Evolutionary conservation across 2,329 filamentous ascomycete genomes (phyloP).

Genomic region (Aspergillus calidoustus): DNA sequence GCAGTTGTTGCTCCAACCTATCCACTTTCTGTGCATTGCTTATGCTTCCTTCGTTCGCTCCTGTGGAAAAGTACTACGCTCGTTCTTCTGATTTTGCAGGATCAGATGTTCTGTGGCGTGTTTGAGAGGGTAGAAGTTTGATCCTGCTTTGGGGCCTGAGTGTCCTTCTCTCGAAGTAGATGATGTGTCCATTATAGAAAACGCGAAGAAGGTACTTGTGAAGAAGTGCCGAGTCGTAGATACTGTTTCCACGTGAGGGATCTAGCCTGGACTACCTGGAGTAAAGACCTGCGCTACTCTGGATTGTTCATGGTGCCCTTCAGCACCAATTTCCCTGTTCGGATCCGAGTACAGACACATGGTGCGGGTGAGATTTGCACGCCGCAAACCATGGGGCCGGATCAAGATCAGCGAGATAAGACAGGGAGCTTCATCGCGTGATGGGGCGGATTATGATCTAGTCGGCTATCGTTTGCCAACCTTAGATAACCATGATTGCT

Average conservation of each 20-base stretch:
- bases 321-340: background rate
- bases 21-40: background rate
- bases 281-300: background rate
- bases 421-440: background rate
- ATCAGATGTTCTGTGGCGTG: background rate
- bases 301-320: background rate
- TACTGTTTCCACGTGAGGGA: background rate
- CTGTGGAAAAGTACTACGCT: background rate
- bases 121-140: background rate
- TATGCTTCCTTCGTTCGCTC: slow-evolving; percentile 7
- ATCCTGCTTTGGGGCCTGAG: background rate
- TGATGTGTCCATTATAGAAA: background rate
- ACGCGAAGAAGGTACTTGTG: background rate
- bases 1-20: background rate
- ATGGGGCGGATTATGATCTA: background rate
- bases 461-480: background rate
- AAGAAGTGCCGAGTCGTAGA: background rate
- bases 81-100: background rate
- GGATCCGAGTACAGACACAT: background rate
- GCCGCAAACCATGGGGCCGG: background rate
- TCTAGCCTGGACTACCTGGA: background rate
- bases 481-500: slow-evolving; percentile 1
- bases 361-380: background rate
- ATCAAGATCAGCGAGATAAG: background rate
- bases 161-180: background rate